phyloP scores from a whole-genome alignment of 257 asterid genomes.

The Salvia hispanica region DNA sequence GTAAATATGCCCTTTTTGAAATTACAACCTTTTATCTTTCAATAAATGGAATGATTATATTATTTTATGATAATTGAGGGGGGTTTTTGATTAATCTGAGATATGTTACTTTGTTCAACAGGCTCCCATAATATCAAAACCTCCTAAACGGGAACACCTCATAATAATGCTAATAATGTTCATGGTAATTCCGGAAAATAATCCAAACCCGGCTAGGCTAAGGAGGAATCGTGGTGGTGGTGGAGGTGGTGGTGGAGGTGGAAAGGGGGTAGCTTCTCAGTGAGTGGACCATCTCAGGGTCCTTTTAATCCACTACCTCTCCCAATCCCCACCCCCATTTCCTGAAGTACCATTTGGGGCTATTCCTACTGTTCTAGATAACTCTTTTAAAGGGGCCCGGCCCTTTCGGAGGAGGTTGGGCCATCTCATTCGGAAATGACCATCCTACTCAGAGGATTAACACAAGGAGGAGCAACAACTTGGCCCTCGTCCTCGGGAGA shows the following conservation, averaged over 20 bases:
- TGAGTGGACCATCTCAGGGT: slow-evolving; percentile 53
- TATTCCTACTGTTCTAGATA: slow-evolving; percentile 56
- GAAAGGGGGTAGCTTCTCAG: slow-evolving; percentile 37
- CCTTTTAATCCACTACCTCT: slow-evolving; percentile 52
- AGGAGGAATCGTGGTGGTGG: slow-evolving; percentile 55
- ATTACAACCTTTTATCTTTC: not conserved
- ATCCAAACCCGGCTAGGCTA: slow-evolving; percentile 45
- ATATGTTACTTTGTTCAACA: slow-evolving; percentile 37
- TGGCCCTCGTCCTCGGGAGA: slow-evolving; percentile 73
- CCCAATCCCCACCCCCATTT: slow-evolving; percentile 57
- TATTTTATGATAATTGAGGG: not conserved
- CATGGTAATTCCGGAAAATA: slow-evolving; percentile 43
- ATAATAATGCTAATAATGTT: slow-evolving; percentile 39
- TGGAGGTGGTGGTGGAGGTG: slow-evolving; percentile 33
- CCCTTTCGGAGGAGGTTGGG: slow-evolving; percentile 49
- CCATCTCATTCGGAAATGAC: slow-evolving; percentile 50
- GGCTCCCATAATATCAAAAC: slow-evolving; percentile 59
- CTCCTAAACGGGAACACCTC: slow-evolving; percentile 58
- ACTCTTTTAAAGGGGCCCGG: slow-evolving; percentile 56
- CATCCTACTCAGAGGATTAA: slow-evolving; percentile 58
- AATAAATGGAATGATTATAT: not conserved
- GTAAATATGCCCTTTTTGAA: not conserved
- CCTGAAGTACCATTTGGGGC: slow-evolving; percentile 52
- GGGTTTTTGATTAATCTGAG: not conserved
- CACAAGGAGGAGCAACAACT: slow-evolving; percentile 60